Percentiles rank a stretch among this genome's conserved stretches.
phyloP scores from a whole-genome alignment of 805 yeast genomes.

The Kuraishia hungarica region DNA sequence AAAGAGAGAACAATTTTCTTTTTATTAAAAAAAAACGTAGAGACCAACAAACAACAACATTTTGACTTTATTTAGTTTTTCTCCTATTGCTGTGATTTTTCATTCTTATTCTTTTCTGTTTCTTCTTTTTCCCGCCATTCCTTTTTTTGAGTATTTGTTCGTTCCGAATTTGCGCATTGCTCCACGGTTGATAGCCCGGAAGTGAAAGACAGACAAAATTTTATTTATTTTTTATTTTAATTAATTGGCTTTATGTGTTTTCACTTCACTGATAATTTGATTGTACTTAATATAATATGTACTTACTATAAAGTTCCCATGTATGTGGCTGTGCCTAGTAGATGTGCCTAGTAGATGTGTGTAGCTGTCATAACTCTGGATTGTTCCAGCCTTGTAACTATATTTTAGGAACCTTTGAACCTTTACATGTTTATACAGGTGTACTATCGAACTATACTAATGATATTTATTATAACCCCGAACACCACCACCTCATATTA shows the following conservation, averaged over 20 bases:
- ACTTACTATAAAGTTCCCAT: not conserved
- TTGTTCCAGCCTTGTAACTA: too few species aligned
- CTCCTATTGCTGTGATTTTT: constrained; percentile 4
- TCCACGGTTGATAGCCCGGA: not conserved
- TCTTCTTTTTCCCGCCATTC: not conserved
- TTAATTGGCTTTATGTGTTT: constrained; percentile 4
- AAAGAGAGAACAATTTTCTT: not conserved
- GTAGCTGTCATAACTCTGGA: too few species aligned
- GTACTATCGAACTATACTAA: too few species aligned
- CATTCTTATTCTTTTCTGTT: constrained; percentile 1
- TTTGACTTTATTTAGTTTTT: constrained; percentile 1
- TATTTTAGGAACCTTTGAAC: too few species aligned
- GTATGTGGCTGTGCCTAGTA: too few species aligned
- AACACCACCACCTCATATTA: not conserved
- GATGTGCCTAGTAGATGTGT: too few species aligned
- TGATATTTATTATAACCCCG: too few species aligned
- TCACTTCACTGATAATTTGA: constrained; percentile 1
- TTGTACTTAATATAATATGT: not conserved
- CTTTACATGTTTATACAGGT: too few species aligned
- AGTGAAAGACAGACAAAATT: not conserved
- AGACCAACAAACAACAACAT: not conserved
- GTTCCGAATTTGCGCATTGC: constrained; percentile 2
- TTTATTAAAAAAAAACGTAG: not conserved
- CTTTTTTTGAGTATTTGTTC: constrained; percentile 1
- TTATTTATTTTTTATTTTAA: not conserved